These are phyloP conservation scores for Rhodotorula toruloides DNA, from an alignment of 768 basidiomycete species.

Conservation along the genomic window DNA sequence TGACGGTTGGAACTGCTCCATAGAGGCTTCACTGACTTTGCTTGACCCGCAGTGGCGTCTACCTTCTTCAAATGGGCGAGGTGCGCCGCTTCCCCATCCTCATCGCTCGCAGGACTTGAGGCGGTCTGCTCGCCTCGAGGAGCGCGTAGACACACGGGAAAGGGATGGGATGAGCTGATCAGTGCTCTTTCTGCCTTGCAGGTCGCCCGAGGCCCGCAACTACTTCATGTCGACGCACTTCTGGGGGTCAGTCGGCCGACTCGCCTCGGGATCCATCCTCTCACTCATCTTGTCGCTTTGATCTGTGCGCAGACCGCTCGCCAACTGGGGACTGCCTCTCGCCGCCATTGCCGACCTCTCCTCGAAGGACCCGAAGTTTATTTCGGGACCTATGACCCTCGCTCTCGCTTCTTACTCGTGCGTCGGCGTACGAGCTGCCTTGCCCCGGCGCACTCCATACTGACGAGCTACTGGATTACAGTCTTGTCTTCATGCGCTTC, in stretches of 20 bases:
- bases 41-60: constrained; percentile 56
- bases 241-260: constrained; percentile 45
- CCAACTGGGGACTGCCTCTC: constrained; percentile 96
- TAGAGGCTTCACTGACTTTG: background rate
- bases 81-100: constrained; percentile 43
- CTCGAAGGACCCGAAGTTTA: constrained; percentile 86
- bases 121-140: no score
- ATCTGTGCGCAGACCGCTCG: constrained; percentile 53
- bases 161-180: no score
- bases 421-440: background rate
- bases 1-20: accelerated
- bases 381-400: constrained; percentile 94
- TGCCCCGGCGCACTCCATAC: no score
- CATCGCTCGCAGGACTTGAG: no score
- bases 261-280: constrained; percentile 43
- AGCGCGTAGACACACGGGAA: no score
- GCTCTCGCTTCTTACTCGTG: constrained; percentile 88
- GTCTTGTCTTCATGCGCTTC: constrained; percentile 88
- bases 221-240: constrained; percentile 75
- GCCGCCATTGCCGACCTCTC: constrained; percentile 83
- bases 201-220: constrained; percentile 69
- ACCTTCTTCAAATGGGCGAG: constrained; percentile 83
- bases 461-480: no score
- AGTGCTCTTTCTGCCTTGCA: background rate
- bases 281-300: constrained; percentile 12